These are phyloP conservation scores for Penicillium cosmopolitanum DNA, from an alignment of 495 filamentous ascomycete genomes.

Conservation along the genomic window DNA sequence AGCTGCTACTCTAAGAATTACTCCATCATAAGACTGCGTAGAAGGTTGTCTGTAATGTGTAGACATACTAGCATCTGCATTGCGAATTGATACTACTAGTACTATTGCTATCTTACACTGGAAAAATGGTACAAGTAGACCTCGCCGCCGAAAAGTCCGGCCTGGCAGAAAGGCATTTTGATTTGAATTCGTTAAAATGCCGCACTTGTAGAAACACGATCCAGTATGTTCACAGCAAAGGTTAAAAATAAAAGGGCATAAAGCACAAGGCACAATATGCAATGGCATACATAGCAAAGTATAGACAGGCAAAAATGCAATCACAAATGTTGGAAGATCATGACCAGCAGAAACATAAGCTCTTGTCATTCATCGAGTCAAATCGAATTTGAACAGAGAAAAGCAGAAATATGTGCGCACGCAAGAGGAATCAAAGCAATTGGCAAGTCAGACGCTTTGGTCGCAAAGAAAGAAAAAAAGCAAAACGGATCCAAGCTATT, in stretches of 20 bases:
- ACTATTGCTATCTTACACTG: background rate
- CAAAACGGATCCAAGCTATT: slow-evolving; percentile 6
- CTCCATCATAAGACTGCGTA: no score
- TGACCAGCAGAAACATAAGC: slow-evolving; percentile 7
- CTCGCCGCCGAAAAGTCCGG: slow-evolving; percentile 1
- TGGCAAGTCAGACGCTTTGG: slow-evolving; percentile 2
- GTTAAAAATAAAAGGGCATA: no score
- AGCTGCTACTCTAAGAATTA: no score
- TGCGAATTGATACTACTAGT: background rate
- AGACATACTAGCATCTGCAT: no score
- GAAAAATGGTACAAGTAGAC: background rate
- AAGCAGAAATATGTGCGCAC: slow-evolving; percentile 7
- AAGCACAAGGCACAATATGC: background rate
- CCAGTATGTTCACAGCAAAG: background rate
- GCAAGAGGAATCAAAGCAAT: background rate
- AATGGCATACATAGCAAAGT: background rate
- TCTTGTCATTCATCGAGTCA: slow-evolving; percentile 4
- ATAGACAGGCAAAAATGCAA: slow-evolving; percentile 14
- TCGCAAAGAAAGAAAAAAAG: slow-evolving; percentile 2
- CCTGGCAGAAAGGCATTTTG: background rate
- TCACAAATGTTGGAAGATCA: slow-evolving; percentile 10
- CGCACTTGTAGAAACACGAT: background rate
- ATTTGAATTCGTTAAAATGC: background rate
- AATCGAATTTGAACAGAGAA: background rate
- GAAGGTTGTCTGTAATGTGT: no score